Evolutionary conservation across 352 stramenopile genomes (phyloP).

Genomic region (Phytopythium chamaehyphon): DNA sequence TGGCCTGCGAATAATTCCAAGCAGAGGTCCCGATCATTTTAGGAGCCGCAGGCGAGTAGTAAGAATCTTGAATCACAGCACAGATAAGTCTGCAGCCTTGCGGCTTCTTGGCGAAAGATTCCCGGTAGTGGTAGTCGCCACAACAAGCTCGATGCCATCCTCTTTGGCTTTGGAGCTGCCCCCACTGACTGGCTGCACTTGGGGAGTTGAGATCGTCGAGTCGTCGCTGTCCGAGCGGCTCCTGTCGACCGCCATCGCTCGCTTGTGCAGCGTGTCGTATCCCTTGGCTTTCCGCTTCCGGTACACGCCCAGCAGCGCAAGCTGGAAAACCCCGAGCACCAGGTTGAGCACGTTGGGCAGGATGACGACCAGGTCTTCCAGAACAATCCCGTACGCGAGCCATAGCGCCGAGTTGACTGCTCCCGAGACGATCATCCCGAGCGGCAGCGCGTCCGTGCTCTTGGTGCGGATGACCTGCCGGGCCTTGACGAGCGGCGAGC

Average conservation of each 20-base stretch:
- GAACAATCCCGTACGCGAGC: conserved; percentile 48
- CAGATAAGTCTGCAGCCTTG: background rate
- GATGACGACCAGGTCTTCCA: conserved; percentile 51
- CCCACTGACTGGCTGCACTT: background rate
- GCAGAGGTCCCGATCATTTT: too few relatives aligned
- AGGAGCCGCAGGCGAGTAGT: background rate
- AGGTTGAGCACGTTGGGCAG: conserved; percentile 60
- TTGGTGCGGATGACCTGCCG: conserved; percentile 44
- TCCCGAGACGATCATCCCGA: conserved; percentile 46
- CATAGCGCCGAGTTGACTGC: conserved; percentile 47
- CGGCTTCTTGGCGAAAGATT: conserved; percentile 2
- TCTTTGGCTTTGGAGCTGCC: background rate
- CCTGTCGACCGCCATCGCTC: background rate
- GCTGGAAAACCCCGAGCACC: conserved; percentile 44
- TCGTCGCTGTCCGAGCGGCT: background rate
- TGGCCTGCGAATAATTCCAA: too few relatives aligned
- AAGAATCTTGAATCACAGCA: background rate
- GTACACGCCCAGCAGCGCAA: conserved; percentile 42
- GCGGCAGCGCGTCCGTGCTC: conserved; percentile 33
- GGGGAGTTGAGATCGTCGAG: background rate
- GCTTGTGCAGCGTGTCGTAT: conserved; percentile 30
- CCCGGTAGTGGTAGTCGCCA: background rate
- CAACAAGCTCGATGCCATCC: background rate
- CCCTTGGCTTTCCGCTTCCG: conserved; percentile 4
- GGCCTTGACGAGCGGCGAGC: conserved; percentile 46